Percentiles rank a stretch among this genome's conserved stretches.
These are phyloP conservation scores for Hevea brasiliensis DNA, from an alignment of 345 rosid species.

Conservation along the genomic window DNA sequence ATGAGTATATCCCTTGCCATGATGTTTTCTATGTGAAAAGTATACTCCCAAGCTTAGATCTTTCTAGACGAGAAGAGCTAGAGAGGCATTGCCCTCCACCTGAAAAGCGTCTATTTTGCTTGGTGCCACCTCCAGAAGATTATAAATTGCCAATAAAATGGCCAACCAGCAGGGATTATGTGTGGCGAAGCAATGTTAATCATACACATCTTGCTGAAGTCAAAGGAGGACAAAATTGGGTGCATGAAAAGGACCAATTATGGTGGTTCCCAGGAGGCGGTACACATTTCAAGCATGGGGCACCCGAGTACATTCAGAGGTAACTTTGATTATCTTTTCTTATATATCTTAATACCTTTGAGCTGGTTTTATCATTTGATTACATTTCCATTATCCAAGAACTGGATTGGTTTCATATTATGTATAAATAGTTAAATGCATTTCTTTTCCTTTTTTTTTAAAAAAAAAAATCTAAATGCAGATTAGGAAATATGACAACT, in stretches of 20 bases:
- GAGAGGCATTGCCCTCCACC: conserved; percentile 91
- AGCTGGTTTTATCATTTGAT: background rate
- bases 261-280: conserved; percentile 99
- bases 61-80: conserved; percentile 74
- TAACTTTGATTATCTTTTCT: conserved; percentile 18
- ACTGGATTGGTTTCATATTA: background rate
- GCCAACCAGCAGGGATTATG: conserved; percentile 86
- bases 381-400: background rate
- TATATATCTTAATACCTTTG: background rate
- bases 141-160: conserved; percentile 83
- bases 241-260: conserved; percentile 63
- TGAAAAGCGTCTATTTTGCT: conserved; percentile 74
- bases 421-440: background rate
- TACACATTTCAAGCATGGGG: conserved; percentile 95
- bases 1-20: conserved; percentile 89
- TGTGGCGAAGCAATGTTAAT: conserved; percentile 94
- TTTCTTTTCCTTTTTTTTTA: background rate
- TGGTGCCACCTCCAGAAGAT: conserved; percentile 86
- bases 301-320: conserved; percentile 89
- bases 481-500: conserved; percentile 83
- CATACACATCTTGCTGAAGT: conserved; percentile 83
- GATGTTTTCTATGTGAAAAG: conserved; percentile 51
- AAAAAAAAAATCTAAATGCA: conserved; percentile 28
- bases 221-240: conserved; percentile 98
- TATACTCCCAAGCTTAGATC: conserved; percentile 56